These are phyloP conservation scores for Periconia sp. DNA, from an alignment of 2,329 filamentous ascomycete species.

Conservation along the genomic window DNA sequence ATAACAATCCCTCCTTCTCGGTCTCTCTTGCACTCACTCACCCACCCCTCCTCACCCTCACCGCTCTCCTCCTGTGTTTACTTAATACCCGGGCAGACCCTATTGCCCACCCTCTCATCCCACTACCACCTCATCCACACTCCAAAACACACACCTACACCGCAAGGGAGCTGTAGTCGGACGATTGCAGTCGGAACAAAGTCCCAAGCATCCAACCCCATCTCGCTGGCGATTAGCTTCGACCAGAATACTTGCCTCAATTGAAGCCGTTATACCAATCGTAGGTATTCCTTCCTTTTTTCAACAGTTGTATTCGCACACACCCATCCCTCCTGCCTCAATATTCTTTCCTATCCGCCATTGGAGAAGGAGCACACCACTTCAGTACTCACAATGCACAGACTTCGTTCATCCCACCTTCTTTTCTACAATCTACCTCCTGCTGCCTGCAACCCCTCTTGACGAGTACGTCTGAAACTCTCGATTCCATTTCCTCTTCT, in stretches of 20 bases:
- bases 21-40: conserved; percentile 14
- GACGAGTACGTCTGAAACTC: neutral
- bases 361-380: neutral
- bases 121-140: no score
- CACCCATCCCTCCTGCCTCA: neutral
- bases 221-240: conserved; percentile 39
- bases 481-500: neutral
- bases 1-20: conserved; percentile 12
- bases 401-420: neutral
- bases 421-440: neutral
- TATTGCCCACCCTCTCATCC: neutral
- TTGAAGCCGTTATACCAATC: neutral
- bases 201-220: conserved; percentile 23
- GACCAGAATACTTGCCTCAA: conserved; percentile 16
- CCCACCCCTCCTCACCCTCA: conserved; percentile 22
- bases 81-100: conserved; percentile 5
- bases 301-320: neutral
- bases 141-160: neutral
- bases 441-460: neutral
- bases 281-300: neutral
- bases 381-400: neutral
- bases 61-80: conserved; percentile 9
- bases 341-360: neutral
- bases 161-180: conserved; percentile 37
- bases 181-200: conserved; percentile 31